Evolutionary conservation across 192 early-diverging fungal genomes (phyloP), one percentile per base, ranked within the genome.

Genomic region (Backusella luteola): DNA sequence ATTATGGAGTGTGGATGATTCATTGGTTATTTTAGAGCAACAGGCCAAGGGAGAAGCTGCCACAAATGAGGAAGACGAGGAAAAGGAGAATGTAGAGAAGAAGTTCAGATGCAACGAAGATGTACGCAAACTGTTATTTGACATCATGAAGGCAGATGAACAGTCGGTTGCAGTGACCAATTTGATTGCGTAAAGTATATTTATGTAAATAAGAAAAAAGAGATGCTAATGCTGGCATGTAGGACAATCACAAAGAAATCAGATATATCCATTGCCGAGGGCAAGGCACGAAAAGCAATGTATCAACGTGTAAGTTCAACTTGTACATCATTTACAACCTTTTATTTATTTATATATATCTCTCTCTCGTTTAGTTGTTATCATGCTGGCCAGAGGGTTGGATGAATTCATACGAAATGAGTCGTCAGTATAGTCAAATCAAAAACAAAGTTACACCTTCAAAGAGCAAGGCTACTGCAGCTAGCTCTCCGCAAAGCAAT

Each of bases 391-490:
- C 88, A n/a, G 63, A 67, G 0, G 81, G 79, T 34, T 87, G 86
- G 86, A 89, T 87, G 84, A 85, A 85, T 0, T 84, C 88, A 8
- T 86, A 87, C 19, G 88, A 89, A 35, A 87, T 89, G 34, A 85
- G 84, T 2, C 79, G 85, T 2, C 84, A 87, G 34, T 87, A 87
- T 63, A 89, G 87, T 69, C 82, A 82, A 56, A 76, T 84, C 29
- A 87, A 87, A 63, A 66, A 36, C 4, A 79, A 73, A 44, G 23
- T 74, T 36, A 39, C 19, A 71, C 35, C 21, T 0, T 34, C 14
- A 42, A 41, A 6, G 23, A 71, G 7, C 19, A 59, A 9, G 34
- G 26, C 35, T 7, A 42, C 9, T 1, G 14, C 23, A 67, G 6
- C 59, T n/a, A 1, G 44, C 6, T 42, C 38, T 9, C 9, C 44